A percentile compares a stretch with the other conserved stretches of the same genome.
Conservation (phyloP, 495 filamentous ascomycete genomes). For the Neohortaea acidophila region DNA sequence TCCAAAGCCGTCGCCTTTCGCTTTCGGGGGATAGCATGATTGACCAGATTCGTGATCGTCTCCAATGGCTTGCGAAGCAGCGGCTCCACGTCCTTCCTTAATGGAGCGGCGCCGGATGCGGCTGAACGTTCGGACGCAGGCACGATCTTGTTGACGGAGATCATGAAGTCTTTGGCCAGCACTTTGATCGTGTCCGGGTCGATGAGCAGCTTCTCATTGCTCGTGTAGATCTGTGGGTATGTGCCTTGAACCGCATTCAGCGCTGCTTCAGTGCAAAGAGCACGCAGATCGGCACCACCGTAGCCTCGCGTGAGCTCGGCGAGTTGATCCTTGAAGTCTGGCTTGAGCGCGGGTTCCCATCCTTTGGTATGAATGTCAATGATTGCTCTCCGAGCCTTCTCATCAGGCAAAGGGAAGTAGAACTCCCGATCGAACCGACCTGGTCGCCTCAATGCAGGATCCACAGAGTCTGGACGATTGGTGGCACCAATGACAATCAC, state of each 20-base stretch:
- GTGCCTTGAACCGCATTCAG: slow-evolving; percentile 92
- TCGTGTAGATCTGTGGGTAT: slow-evolving; percentile 91
- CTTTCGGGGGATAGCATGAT: slow-evolving; percentile 63
- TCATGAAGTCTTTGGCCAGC: slow-evolving; percentile 86
- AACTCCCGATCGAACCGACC: slow-evolving; percentile 96
- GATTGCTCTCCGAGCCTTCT: slow-evolving; percentile 63
- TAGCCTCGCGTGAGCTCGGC: slow-evolving; percentile 88
- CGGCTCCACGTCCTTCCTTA: slow-evolving; percentile 67
- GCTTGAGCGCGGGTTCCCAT: slow-evolving; percentile 66
- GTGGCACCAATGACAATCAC: slow-evolving; percentile 97
- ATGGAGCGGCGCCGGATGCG: slow-evolving; percentile 60
- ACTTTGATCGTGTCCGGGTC: slow-evolving; percentile 70
- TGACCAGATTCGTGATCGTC: slow-evolving; percentile 48
- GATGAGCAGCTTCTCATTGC: slow-evolving; percentile 77
- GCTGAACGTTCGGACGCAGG: slow-evolving; percentile 84
- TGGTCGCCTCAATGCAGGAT: slow-evolving; percentile 83
- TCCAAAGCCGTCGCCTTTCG: slow-evolving; percentile 79
- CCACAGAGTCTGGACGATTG: slow-evolving; percentile 92
- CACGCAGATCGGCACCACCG: slow-evolving; percentile 84
- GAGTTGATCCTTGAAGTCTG: slow-evolving; percentile 64
- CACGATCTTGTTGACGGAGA: slow-evolving; percentile 87
- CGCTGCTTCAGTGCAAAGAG: slow-evolving; percentile 92
- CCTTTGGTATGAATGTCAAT: slow-evolving; percentile 90
- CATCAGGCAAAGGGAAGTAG: slow-evolving; percentile 83
- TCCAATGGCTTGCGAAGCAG: slow-evolving; percentile 58